These are phyloP conservation scores for Actinomortierella ambigua DNA, from an alignment of 371 early-diverging fungal species.

Conservation along the genomic window DNA sequence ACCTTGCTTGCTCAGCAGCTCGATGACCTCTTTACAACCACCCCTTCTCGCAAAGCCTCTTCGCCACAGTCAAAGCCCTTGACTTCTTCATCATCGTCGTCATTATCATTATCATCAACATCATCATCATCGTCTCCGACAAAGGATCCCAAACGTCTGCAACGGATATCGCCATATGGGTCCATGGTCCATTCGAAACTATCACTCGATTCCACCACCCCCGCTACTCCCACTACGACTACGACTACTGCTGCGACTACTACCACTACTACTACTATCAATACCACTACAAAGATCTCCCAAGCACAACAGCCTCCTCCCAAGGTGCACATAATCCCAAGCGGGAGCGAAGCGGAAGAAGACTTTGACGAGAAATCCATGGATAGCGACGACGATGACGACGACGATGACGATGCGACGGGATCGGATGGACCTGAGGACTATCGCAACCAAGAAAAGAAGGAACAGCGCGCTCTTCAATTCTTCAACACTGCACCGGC, in stretches of 20 bases:
- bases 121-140: too few relatives aligned
- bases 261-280: too few relatives aligned
- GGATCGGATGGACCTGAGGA: constrained; percentile 6
- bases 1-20: constrained; percentile 7
- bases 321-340: not conserved
- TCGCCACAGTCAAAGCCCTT: too few relatives aligned
- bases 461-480: constrained; percentile 54
- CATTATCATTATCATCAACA: too few relatives aligned
- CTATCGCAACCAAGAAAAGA: constrained; percentile 31
- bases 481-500: constrained; percentile 70
- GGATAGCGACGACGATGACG: constrained; percentile 26
- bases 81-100: too few relatives aligned
- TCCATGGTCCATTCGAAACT: too few relatives aligned
- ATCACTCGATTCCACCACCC: too few relatives aligned
- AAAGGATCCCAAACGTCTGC: too few relatives aligned
- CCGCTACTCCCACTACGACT: too few relatives aligned
- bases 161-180: too few relatives aligned
- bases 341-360: not conserved
- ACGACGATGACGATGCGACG: constrained; percentile 6
- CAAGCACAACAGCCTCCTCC: not conserved
- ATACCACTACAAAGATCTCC: too few relatives aligned
- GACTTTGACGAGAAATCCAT: not conserved
- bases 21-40: constrained; percentile 4
- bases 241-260: too few relatives aligned
- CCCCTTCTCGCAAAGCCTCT: not conserved